Evolutionary conservation across 345 rosid genomes (phyloP), one percentile per base, ranked within the genome.

Genomic region (Syzygium jambos): DNA sequence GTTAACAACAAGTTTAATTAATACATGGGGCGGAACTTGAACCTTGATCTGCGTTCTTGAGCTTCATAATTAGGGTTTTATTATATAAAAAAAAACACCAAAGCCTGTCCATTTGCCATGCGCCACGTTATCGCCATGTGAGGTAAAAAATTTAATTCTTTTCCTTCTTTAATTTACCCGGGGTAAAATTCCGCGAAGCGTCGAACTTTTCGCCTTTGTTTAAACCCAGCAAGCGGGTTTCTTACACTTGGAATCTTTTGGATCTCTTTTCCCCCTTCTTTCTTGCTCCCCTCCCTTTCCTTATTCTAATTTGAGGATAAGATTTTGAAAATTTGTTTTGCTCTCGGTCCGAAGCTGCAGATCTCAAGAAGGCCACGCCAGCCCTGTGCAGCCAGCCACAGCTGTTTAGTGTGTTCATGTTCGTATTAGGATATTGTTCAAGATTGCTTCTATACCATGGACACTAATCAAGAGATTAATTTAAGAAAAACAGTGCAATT

Each of bases 31-130:
- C 88, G 85, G 88, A 80, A 41, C 15, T 56, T 87, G 73, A 87
- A 78, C 54, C 88, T 87, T 61, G 78, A 78, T 52, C 88, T 84
- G 78, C 78, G 88, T 56, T 87, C 88, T 87, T 46, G 85, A 87
- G 85, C 49, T 56, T 51, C 85, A 78, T 52, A 55, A 38, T 77
- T 21, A 25, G 53, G 54, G 34, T 22, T 27, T 86, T 65, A 43
- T 51, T 43, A 43, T 43, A 43, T 43, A 43, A 43, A 43, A 43
- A 41, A 43, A 46, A 30, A n/a, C 51, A 51, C 25, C 21, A 13
- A 52, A 61, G 10, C 23, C 80, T 73, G 80, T 73, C 80, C 80
- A 73, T 38, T 73, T 38, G 80, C 49, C 80, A 73, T 25, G 49
- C 38, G 80, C 80, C 80, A 34, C 80, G 80, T 73, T 49, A 5